phyloP scores from a whole-genome alignment of 2,329 filamentous ascomycete species.

The Tolypocladium tropicale region DNA sequence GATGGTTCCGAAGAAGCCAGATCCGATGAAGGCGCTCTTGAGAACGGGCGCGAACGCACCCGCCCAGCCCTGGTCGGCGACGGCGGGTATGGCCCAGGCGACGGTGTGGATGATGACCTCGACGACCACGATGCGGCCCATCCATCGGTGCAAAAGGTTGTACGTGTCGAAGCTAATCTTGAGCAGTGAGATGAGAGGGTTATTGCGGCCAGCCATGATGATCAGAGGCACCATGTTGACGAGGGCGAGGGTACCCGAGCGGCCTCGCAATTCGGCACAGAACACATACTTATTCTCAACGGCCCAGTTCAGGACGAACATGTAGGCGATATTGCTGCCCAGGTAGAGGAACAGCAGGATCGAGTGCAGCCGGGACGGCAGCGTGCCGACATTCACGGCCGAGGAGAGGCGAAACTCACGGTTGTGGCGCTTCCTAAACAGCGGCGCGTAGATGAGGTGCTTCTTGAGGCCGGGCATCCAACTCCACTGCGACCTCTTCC shows the following conservation, averaged over 20 bases:
- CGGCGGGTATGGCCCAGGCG: constrained; percentile 65
- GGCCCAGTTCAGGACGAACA: constrained; percentile 51
- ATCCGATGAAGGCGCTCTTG: constrained; percentile 53
- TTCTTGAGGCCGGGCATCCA: constrained; percentile 55
- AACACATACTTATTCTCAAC: constrained; percentile 50
- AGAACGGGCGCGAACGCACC: constrained; percentile 44
- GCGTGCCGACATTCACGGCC: constrained; percentile 49
- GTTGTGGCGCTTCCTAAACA: constrained; percentile 57
- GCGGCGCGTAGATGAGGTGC: constrained; percentile 48
- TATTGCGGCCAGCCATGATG: constrained; percentile 84
- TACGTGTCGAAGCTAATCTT: constrained; percentile 93
- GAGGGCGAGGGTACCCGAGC: constrained; percentile 72
- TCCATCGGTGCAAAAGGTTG: constrained; percentile 65
- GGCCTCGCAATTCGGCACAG: constrained; percentile 73
- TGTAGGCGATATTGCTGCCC: constrained; percentile 51
- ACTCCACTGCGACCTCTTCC: constrained; percentile 44
- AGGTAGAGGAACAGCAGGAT: constrained; percentile 48
- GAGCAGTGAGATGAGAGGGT: constrained; percentile 73
- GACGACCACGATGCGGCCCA: constrained; percentile 62
- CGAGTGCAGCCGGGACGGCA: constrained; percentile 54
- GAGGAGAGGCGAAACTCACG: constrained; percentile 53
- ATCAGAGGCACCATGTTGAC: constrained; percentile 90
- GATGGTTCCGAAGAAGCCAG: constrained; percentile 50
- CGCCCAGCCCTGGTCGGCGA: constrained; percentile 52
- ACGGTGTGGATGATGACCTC: constrained; percentile 60